Conservation (phyloP, 1,284 basidiomycete genomes). For the Cystobasidium sp. region DNA sequence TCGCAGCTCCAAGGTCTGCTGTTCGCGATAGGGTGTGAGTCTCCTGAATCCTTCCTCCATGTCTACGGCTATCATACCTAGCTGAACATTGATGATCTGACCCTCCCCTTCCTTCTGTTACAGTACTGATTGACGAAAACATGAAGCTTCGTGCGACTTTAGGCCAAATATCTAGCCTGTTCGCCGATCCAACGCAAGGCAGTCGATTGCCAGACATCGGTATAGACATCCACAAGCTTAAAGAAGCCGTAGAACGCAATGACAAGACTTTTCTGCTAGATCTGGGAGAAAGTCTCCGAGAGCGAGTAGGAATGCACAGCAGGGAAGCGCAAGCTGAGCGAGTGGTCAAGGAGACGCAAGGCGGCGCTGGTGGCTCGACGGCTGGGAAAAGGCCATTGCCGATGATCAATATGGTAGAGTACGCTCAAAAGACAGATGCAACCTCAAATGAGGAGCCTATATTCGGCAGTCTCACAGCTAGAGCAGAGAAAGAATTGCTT, state of each 20-base stretch:
- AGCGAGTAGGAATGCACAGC: not conserved
- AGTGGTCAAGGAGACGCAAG: not conserved
- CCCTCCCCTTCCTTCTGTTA: not conserved
- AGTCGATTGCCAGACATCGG: slow-evolving; percentile 10
- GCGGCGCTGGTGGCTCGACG: too few relatives aligned
- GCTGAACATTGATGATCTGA: not conserved
- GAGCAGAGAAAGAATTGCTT: slow-evolving; percentile 13
- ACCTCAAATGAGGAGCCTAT: not conserved
- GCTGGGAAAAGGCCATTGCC: not conserved
- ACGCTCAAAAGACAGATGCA: too few relatives aligned
- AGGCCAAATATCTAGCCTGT: not conserved
- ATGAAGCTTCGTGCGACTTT: slow-evolving; percentile 11
- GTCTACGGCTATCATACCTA: not conserved
- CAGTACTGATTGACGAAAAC: slow-evolving; percentile 25
- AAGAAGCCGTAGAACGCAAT: slow-evolving; percentile 17
- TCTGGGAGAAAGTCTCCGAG: slow-evolving; percentile 10
- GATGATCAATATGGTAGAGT: not conserved
- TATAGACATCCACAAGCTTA: slow-evolving; percentile 3
- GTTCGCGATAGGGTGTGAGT: slow-evolving; percentile 25
- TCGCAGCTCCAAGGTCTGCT: slow-evolving; percentile 22
- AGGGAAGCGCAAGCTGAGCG: not conserved
- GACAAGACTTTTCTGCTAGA: slow-evolving; percentile 14
- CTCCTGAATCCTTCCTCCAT: not conserved
- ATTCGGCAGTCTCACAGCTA: slow-evolving; percentile 1
- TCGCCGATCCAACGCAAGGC: slow-evolving; percentile 7